Base-by-base conservation (phyloP, 352 stramenopile species). In the Pythium apleroticum region DNA sequence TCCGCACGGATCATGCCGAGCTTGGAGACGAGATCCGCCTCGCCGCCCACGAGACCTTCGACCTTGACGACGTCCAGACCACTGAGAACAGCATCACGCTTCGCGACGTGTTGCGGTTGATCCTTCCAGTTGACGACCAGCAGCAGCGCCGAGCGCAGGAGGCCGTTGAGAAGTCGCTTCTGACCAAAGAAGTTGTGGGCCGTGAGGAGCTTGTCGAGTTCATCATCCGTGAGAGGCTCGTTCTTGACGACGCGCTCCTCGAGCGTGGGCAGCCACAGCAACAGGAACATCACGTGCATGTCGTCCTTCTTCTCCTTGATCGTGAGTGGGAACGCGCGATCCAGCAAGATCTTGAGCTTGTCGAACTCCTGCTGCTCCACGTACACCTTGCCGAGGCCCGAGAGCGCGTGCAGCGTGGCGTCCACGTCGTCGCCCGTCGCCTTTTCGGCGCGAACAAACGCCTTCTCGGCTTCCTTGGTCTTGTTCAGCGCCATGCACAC, bases 401-500 rank as follows among this genome's bases (percentile, higher is more conserved):
- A 77, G 24, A 84, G 63, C 17, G 71, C 71, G 50, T 82, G 77
- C 10, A 91, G 71, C 5, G 66, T 66, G 19, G 81, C 59, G 7
- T 85, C 76, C 9, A 69, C 43, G 12, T 50, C 54, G 10, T 87
- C 63, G 14, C 58, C 66, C 0, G 80, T 69, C 1, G 68, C 80
- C 4, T 46, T 68, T 20, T 87, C 67, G 0, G 78, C 71, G 7
- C 76, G 74, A 10, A 71, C 72, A 22, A 91, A 59, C 31, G 77
- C 67, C 41, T 74, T 65, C 50, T 87, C 72, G 0, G 80, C 80
- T 37, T 89, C 70, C 6, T 70, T 45, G 39, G 77, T 75, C 64
- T 86, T 89, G 3, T 65, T 54, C 24, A 89, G 57, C 30, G 75
- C 84, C 59, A 79, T 84, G 33, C 75, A 81, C 19, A 91, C 76